A percentile compares a stretch with the other conserved stretches of the same genome.
phyloP scores from a whole-genome alignment of 2,329 filamentous ascomycete genomes.

The Fusarium keratoplasticum region DNA sequence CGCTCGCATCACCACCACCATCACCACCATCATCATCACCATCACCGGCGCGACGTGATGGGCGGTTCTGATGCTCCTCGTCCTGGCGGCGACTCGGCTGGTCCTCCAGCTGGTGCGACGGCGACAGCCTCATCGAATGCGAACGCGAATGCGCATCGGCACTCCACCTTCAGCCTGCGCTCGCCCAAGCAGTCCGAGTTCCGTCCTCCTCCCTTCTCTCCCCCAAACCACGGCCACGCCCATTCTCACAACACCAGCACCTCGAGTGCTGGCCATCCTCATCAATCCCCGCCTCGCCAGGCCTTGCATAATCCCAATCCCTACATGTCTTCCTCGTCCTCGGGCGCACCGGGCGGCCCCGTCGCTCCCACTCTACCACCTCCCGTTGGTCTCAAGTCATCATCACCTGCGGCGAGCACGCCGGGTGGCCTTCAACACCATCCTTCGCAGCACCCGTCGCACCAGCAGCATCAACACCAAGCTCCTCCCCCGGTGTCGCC shows the following conservation, averaged over 20 bases:
- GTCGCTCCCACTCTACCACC: slow-evolving; percentile 48
- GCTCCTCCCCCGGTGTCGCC: slow-evolving; percentile 53
- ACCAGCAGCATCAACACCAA: slow-evolving; percentile 34
- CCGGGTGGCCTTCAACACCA: slow-evolving; percentile 42
- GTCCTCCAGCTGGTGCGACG: slow-evolving; percentile 28
- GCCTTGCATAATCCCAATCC: slow-evolving; percentile 47
- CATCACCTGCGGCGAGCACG: slow-evolving; percentile 30
- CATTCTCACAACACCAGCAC: slow-evolving; percentile 44
- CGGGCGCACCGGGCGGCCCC: slow-evolving; percentile 46
- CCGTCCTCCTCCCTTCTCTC: slow-evolving; percentile 47
- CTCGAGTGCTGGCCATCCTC: slow-evolving; percentile 43
- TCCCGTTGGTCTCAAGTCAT: slow-evolving; percentile 42
- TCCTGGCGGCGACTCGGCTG: slow-evolving; percentile 25
- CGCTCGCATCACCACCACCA: slow-evolving; percentile 49
- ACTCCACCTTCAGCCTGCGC: slow-evolving; percentile 61
- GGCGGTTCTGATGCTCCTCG: slow-evolving; percentile 48
- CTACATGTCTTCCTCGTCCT: slow-evolving; percentile 53
- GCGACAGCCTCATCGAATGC: slow-evolving; percentile 37
- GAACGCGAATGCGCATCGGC: slow-evolving; percentile 51
- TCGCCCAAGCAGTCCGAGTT: slow-evolving; percentile 61
- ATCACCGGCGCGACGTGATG: slow-evolving; percentile 61
- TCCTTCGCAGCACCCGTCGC: slow-evolving; percentile 51
- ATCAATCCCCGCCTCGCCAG: slow-evolving; percentile 48
- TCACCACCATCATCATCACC: slow-evolving; percentile 50
- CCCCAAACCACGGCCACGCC: slow-evolving; percentile 40